Evolutionary conservation across 805 yeast genomes (phyloP).

Genomic region (Wickerhamomyces bovis): DNA sequence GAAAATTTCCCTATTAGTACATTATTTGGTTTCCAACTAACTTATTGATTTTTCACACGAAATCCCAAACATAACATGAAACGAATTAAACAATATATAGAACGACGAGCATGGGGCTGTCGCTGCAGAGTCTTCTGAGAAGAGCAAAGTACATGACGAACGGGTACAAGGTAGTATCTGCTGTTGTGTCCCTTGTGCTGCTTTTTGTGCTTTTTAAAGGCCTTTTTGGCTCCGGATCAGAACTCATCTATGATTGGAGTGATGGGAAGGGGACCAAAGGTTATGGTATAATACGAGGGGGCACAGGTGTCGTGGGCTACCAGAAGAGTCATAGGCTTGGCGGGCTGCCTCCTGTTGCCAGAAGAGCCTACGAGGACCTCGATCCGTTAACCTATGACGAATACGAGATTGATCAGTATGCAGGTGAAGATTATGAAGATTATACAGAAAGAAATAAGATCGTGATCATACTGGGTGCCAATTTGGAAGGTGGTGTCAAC

Average conservation of each 20-base stretch:
- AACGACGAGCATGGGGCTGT: background rate
- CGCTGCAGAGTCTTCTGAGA: background rate
- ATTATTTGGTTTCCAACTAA: too few relatives aligned
- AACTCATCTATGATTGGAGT: slow-evolving; percentile 13
- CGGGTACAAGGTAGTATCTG: slow-evolving; percentile 6
- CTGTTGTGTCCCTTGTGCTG: background rate
- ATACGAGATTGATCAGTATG: slow-evolving; percentile 9
- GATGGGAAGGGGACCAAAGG: slow-evolving; percentile 21
- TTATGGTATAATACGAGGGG: slow-evolving; percentile 23
- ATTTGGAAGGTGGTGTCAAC: slow-evolving; percentile 35
- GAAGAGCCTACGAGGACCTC: slow-evolving; percentile 8
- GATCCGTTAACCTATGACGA: slow-evolving; percentile 10
- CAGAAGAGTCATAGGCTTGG: slow-evolving; percentile 18
- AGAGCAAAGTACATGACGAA: slow-evolving; percentile 2
- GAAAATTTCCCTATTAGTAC: too few relatives aligned
- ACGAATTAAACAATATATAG: too few relatives aligned
- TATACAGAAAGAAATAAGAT: slow-evolving; percentile 25
- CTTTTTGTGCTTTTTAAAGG: background rate
- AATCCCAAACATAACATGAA: too few relatives aligned
- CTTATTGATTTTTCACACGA: background rate
- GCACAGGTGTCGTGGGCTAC: slow-evolving; percentile 20
- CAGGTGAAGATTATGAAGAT: background rate
- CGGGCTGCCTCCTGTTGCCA: slow-evolving; percentile 22
- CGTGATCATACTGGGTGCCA: slow-evolving; percentile 33
- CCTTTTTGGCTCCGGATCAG: background rate